Conservation (phyloP, 73 alveolate species). For the Stentor roeselii region DNA sequence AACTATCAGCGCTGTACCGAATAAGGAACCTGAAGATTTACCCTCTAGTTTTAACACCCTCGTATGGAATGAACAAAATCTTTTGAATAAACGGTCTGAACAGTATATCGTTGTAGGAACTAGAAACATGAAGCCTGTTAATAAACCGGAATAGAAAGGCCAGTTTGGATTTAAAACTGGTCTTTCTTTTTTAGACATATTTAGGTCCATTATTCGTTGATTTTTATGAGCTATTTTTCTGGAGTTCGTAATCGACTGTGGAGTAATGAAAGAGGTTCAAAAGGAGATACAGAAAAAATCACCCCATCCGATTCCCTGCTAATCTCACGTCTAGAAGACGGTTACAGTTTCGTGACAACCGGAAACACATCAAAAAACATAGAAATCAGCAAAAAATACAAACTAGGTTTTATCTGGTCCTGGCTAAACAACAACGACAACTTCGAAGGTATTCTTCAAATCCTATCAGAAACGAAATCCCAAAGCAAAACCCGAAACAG, state of each 20-base stretch:
- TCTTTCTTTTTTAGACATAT: too few species aligned
- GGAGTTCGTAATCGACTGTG: background rate
- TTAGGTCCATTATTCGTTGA: too few species aligned
- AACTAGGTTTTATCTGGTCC: background rate
- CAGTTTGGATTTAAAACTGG: too few species aligned
- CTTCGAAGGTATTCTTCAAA: background rate
- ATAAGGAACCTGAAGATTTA: background rate
- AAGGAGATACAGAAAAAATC: background rate
- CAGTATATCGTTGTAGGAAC: background rate
- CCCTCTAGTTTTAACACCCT: background rate
- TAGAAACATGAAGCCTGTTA: too few species aligned
- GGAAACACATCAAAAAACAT: background rate
- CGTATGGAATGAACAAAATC: background rate
- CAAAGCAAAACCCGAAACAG: background rate
- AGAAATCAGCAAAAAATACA: conserved; percentile 10
- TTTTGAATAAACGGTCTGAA: background rate
- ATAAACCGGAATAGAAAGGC: too few species aligned
- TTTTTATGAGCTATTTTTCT: background rate
- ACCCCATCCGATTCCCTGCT: background rate
- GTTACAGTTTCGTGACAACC: background rate
- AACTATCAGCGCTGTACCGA: background rate
- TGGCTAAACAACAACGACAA: background rate
- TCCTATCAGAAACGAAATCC: background rate
- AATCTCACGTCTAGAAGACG: background rate
- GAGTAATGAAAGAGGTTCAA: background rate